A percentile compares a stretch with the other conserved stretches of the same genome.
Evolutionary conservation across 306 rosid genomes (phyloP).

Genomic region (Acacia acuminata): DNA sequence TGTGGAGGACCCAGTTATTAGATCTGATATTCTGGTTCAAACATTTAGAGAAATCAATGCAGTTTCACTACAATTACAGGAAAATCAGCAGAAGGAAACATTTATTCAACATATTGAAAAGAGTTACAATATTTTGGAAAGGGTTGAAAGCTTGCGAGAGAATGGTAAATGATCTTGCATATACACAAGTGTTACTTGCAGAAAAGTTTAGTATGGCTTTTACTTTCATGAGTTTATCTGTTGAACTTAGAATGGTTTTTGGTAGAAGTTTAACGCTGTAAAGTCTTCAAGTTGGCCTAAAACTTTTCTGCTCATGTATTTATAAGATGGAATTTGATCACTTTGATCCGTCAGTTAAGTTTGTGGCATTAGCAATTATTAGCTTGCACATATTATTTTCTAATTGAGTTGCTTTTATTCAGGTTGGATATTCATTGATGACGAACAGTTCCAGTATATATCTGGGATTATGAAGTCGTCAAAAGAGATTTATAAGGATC

Average conservation of each 20-base stretch:
- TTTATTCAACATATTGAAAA: conserved; percentile 81
- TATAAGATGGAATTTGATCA: conserved; percentile 27
- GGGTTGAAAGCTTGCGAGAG: conserved; percentile 56
- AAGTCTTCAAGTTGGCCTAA: conserved; percentile 16
- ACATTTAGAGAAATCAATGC: conserved; percentile 83
- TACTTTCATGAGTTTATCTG: conserved; percentile 18
- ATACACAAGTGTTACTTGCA: not conserved
- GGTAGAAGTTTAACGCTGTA: not conserved
- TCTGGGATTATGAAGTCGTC: conserved; percentile 56
- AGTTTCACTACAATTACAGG: conserved; percentile 50
- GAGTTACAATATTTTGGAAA: conserved; percentile 55
- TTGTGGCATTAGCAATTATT: not conserved
- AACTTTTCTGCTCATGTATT: not conserved
- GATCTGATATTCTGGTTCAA: conserved; percentile 87
- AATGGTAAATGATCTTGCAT: conserved; percentile 50
- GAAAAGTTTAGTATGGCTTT: not conserved
- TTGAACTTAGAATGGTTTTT: not conserved
- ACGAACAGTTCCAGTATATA: conserved; percentile 71
- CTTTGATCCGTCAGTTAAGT: conserved; percentile 9
- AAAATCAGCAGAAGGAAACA: conserved; percentile 59
- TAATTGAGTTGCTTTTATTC: conserved; percentile 41
- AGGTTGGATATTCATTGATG: conserved; percentile 91
- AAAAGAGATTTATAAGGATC: conserved; percentile 43
- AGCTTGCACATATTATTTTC: conserved; percentile 22
- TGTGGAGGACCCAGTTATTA: conserved; percentile 84